These are phyloP conservation scores for Aspergillus latus DNA, from an alignment of 2,329 filamentous ascomycete genomes.

Conservation along the genomic window DNA sequence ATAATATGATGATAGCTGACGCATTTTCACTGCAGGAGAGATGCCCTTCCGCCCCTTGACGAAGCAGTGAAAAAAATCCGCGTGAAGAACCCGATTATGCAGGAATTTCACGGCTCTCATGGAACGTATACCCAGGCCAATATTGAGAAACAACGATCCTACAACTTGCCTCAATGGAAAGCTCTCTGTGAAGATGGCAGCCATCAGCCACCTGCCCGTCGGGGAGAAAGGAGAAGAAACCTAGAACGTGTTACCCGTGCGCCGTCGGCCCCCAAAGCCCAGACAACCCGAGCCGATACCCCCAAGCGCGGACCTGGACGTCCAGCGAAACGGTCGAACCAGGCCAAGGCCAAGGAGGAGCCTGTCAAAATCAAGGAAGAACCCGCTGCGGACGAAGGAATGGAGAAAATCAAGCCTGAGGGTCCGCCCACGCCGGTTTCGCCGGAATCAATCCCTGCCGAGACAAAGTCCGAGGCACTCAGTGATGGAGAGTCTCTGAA, in stretches of 20 bases:
- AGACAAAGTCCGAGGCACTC: conserved; percentile 57
- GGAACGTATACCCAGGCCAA: conserved; percentile 97
- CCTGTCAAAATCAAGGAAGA: conserved; percentile 42
- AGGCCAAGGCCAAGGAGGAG: conserved; percentile 42
- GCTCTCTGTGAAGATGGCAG: conserved; percentile 90
- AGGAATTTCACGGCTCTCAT: conserved; percentile 94
- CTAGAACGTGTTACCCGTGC: conserved; percentile 49
- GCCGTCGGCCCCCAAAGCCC: conserved; percentile 33
- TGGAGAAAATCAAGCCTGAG: conserved; percentile 42
- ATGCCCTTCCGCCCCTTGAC: conserved; percentile 73
- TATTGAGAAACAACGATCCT: conserved; percentile 91
- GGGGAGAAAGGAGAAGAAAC: conserved; percentile 61
- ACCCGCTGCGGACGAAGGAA: conserved; percentile 34
- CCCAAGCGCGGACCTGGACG: conserved; percentile 50
- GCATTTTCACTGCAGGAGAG: conserved; percentile 49
- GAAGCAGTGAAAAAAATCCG: conserved; percentile 87
- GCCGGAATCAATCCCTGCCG: conserved; percentile 52
- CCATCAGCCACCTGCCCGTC: conserved; percentile 87
- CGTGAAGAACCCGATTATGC: conserved; percentile 95
- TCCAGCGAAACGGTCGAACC: conserved; percentile 39
- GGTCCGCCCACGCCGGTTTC: conserved; percentile 57
- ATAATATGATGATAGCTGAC: conserved; percentile 5
- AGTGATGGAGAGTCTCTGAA: conserved; percentile 46
- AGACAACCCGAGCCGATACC: conserved; percentile 38
- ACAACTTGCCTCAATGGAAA: conserved; percentile 96